Base-by-base conservation (phyloP, 2,329 filamentous ascomycete genomes). In the Fusarium sterilihyphosum region DNA sequence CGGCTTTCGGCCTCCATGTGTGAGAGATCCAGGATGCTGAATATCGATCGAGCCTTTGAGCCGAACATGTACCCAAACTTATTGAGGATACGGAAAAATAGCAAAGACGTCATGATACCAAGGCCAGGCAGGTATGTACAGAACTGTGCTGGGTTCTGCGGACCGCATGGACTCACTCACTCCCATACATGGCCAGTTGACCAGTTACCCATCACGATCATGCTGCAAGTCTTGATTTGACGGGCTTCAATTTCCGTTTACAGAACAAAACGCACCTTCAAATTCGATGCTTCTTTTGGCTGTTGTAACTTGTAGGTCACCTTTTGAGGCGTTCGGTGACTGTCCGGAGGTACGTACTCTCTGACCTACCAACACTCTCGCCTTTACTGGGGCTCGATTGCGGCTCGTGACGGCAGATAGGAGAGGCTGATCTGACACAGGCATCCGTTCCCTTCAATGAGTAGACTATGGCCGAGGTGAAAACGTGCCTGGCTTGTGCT, bases 1-100 rank as follows among this genome's bases (percentile, higher is more conserved):
- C 85, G 85, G 85, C 79, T 85, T 80, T 83, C 85, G 85, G 85
- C 79, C 85, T 82, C 82, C 85, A 82, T 85, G 83, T 83, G 33
- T 67, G 33, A 58, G 40, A 54, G 54, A 53, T 43, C 46, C 49
- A 33, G 52, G 62, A 60, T 47, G 41, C 46, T 31, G 24, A 58
- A 40, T 49, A 38, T 52, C 41, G 56, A 58, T 35, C 33, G 33
- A 37, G 65, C 77, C 74, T 73, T 79, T 78, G 61, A 78, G 71
- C 77, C 77, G 77, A 78, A 71, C 47, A 54, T 43, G 56, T 37
- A 66, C 47, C 26, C 29, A 64, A 26, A 58, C 49, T 43, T 13
- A 35, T 38, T 8, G 16, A 54, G 14, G 33, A 29, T 29, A 65
- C 37, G 16, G n/a, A n/a, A 37, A 33, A 61, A 49, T 24, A 54